A percentile compares a stretch with the other conserved stretches of the same genome.
phyloP scores from a whole-genome alignment of 2,329 filamentous ascomycete genomes.

The Sporothrix brunneoviolacea region DNA sequence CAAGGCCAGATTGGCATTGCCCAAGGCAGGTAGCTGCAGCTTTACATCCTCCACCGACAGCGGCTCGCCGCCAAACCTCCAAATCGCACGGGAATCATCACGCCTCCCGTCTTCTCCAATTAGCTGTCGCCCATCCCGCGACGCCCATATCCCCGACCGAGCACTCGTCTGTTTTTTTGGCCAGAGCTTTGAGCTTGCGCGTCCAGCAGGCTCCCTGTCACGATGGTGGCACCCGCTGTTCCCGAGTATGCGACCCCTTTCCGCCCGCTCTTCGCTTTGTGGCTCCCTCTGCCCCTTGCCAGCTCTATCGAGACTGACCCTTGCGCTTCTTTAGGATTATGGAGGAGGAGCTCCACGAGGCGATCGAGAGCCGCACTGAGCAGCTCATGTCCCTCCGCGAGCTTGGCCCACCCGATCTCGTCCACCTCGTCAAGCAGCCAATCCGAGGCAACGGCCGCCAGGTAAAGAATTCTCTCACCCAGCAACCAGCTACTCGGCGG shows the following conservation, averaged over 20 bases:
- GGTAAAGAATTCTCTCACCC: constrained; percentile 26
- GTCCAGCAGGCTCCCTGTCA: constrained; percentile 21
- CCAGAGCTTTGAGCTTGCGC: neutral
- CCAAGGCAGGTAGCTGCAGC: neutral
- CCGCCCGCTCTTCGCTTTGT: neutral
- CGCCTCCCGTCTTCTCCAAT: neutral
- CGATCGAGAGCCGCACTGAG: constrained; percentile 88
- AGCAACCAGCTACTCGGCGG: neutral
- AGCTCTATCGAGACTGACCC: constrained; percentile 16
- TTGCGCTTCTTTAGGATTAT: constrained; percentile 59
- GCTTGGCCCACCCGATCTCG: constrained; percentile 89
- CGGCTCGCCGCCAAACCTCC: constrained; percentile 1
- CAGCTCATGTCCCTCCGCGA: constrained; percentile 79
- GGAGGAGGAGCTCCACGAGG: constrained; percentile 86
- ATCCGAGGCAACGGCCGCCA: constrained; percentile 52
- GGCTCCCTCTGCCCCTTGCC: neutral
- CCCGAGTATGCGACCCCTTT: constrained; percentile 57
- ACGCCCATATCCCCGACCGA: neutral
- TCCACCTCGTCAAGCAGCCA: constrained; percentile 80
- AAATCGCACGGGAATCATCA: neutral
- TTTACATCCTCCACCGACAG: neutral
- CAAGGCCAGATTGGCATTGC: constrained; percentile 6
- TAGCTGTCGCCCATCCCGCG: neutral
- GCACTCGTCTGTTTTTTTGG: neutral
- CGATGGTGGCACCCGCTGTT: constrained; percentile 68